A percentile compares a stretch with the other conserved stretches of the same genome.
These are phyloP conservation scores for Euphorbia peplus DNA, from an alignment of 345 rosid genomes.

Conservation along the genomic window DNA sequence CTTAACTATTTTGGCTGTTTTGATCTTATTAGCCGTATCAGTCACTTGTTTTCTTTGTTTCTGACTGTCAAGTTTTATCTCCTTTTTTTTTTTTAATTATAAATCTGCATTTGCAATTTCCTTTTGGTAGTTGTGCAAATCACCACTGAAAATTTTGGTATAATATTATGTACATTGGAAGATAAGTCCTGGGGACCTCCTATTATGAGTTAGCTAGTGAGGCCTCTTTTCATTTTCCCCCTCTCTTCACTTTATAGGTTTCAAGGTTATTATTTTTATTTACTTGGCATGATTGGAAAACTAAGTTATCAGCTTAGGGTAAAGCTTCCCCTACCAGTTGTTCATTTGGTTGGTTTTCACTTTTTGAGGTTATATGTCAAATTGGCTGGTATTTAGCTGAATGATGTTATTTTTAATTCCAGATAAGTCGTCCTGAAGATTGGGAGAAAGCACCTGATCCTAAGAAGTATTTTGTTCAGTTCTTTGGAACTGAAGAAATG, in stretches of 20 bases:
- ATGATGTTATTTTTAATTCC: conserved; percentile 37
- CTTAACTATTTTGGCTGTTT: background rate
- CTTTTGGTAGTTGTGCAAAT: background rate
- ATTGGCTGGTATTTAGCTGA: conserved; percentile 9
- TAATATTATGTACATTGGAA: background rate
- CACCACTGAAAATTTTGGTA: background rate
- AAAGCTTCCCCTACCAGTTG: background rate
- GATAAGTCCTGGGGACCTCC: background rate
- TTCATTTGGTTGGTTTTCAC: background rate
- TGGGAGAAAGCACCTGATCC: conserved; percentile 70
- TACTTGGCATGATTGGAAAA: background rate
- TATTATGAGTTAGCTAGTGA: background rate
- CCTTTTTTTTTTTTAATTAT: background rate
- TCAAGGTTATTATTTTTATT: background rate
- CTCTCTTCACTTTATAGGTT: background rate
- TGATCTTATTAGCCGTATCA: background rate
- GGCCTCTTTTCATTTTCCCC: background rate
- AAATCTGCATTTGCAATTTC: too few relatives aligned
- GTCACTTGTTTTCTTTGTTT: background rate
- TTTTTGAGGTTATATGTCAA: conserved; percentile 6
- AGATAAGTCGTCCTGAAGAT: conserved; percentile 85
- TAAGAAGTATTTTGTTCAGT: conserved; percentile 74
- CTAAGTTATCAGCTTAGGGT: background rate
- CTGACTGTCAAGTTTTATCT: background rate
- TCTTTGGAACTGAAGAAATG: conserved; percentile 92